phyloP scores from a whole-genome alignment of 75 land plant genomes.

The Picea glauca region DNA sequence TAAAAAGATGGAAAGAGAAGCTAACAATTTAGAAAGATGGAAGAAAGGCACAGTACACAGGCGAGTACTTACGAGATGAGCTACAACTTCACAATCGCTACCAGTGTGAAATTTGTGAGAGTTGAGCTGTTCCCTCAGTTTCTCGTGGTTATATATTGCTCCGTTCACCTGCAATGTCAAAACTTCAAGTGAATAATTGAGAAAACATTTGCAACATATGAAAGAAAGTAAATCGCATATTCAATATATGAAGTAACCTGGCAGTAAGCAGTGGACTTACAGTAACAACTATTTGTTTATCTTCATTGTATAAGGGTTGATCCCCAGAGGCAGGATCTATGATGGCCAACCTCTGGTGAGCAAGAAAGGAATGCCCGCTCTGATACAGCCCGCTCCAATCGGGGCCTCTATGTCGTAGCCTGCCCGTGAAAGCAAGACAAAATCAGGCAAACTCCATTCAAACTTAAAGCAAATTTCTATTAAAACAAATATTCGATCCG shows the following conservation, averaged over 20 bases:
- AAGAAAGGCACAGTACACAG: no score
- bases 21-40: no score
- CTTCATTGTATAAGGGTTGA: conserved; percentile 93
- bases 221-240: no score
- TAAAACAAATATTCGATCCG: background rate
- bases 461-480: background rate
- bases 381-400: conserved; percentile 96
- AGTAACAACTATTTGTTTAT: conserved; percentile 82
- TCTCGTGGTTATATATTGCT: conserved; percentile 94
- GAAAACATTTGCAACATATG: no score
- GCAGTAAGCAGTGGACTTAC: conserved; percentile 23
- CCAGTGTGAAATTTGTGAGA: conserved; percentile 70
- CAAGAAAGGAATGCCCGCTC: conserved; percentile 55
- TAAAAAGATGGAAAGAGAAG: no score
- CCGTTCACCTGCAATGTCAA: conserved; percentile 73
- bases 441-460: background rate
- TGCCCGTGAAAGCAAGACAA: conserved; percentile 11
- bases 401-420: conserved; percentile 92
- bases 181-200: no score
- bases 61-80: conserved; percentile 71
- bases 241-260: no score
- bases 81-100: conserved; percentile 99
- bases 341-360: conserved; percentile 94
- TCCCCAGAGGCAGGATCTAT: conserved; percentile 97
- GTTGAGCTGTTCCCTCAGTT: conserved; percentile 51